These are phyloP conservation scores for Fusarium sulawesiense DNA, from an alignment of 2,329 filamentous ascomycete species.

Conservation along the genomic window DNA sequence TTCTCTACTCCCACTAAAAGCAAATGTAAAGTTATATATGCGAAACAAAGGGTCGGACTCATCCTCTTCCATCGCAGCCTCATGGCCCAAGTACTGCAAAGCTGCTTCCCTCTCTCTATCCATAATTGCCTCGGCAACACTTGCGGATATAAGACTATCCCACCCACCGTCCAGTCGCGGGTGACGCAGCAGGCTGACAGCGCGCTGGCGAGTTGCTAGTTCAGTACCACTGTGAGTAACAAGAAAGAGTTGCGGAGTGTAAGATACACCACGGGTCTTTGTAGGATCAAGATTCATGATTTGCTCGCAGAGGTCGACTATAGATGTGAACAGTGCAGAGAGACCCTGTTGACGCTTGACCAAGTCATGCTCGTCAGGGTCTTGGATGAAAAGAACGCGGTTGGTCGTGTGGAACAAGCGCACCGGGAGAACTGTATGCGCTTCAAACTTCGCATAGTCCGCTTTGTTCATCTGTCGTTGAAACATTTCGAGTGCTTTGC, in stretches of 20 bases:
- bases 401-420: not conserved
- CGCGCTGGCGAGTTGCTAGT: not conserved
- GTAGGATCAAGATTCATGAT: not conserved
- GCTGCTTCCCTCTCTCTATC: slow-evolving; percentile 7
- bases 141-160: slow-evolving; percentile 18
- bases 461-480: not conserved
- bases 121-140: slow-evolving; percentile 15
- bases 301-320: slow-evolving; percentile 3
- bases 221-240: slow-evolving; percentile 5
- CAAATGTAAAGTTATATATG: slow-evolving; percentile 20
- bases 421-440: not conserved
- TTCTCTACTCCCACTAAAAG: slow-evolving; percentile 1
- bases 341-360: not conserved
- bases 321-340: not conserved
- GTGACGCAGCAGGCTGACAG: not conserved
- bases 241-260: not conserved
- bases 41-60: slow-evolving; percentile 8
- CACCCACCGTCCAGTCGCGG: slow-evolving; percentile 2
- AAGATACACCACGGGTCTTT: not conserved
- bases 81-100: not conserved
- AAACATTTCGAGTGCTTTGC: not conserved
- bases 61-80: too few species aligned
- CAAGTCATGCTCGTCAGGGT: slow-evolving; percentile 11
- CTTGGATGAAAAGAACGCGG: slow-evolving; percentile 11
- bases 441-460: too few species aligned